Conservation (phyloP, 2,329 filamentous ascomycete genomes). For the Alternaria incomplexa region DNA sequence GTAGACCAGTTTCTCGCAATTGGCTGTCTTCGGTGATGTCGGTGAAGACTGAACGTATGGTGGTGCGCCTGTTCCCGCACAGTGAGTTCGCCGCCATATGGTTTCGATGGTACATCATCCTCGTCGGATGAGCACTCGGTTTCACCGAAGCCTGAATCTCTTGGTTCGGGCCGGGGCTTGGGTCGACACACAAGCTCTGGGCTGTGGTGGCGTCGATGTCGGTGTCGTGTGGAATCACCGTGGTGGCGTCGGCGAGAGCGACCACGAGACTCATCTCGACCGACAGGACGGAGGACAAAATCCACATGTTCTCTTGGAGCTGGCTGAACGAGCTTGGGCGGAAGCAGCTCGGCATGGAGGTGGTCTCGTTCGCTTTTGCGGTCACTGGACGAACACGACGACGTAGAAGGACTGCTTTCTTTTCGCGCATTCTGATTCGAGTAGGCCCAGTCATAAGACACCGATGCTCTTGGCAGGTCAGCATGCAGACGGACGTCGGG, state of each 20-base stretch:
- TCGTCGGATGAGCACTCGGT: constrained; percentile 26
- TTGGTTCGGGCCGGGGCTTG: constrained; percentile 2
- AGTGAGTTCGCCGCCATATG: constrained; percentile 26
- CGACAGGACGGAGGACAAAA: constrained; percentile 35
- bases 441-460: constrained; percentile 41
- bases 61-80: constrained; percentile 33
- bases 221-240: constrained; percentile 4
- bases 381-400: constrained; percentile 16
- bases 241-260: constrained; percentile 21
- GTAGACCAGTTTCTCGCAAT: constrained; percentile 76
- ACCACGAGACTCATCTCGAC: constrained; percentile 32
- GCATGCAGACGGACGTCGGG: constrained; percentile 1
- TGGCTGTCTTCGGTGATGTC: constrained; percentile 63
- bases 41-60: constrained; percentile 51
- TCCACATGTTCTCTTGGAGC: constrained; percentile 38
- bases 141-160: constrained; percentile 15
- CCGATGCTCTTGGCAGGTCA: constrained; percentile 18
- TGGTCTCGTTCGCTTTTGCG: constrained; percentile 2
- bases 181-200: constrained; percentile 11
- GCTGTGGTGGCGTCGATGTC: constrained; percentile 15
- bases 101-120: constrained; percentile 16
- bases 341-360: constrained; percentile 22
- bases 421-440: not conserved
- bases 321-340: constrained; percentile 26
- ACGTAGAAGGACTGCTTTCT: constrained; percentile 2